Evolutionary conservation across 2,329 filamentous ascomycete genomes (phyloP).

Genomic region (Calonectria naviculata): DNA sequence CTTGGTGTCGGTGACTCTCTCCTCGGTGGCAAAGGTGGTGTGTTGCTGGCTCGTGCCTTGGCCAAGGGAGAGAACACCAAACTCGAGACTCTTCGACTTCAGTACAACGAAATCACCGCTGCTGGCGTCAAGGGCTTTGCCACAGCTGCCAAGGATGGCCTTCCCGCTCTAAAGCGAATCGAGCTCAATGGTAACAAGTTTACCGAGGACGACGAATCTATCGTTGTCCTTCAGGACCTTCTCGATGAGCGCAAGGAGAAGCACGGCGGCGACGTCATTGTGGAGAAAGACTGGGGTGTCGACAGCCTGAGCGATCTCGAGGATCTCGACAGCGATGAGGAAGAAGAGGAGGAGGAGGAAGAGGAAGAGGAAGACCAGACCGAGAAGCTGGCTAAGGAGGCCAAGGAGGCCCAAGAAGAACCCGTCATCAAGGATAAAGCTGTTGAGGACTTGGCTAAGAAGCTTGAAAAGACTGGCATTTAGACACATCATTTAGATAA

Average conservation of each 20-base stretch:
- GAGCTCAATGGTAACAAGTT: conserved; percentile 99
- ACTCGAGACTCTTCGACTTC: conserved; percentile 83
- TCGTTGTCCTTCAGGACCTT: conserved; percentile 75
- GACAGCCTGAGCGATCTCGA: conserved; percentile 90
- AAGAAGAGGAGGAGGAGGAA: conserved; percentile 76
- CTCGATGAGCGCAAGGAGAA: conserved; percentile 84
- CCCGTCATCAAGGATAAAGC: conserved; percentile 80
- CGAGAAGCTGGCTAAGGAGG: conserved; percentile 76
- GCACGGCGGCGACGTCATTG: conserved; percentile 70
- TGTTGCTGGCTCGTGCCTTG: conserved; percentile 79
- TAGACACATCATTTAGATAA: conserved; percentile 47
- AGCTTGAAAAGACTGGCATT: conserved; percentile 77
- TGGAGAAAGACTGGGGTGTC: conserved; percentile 86
- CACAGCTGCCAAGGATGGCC: conserved; percentile 71
- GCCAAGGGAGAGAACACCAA: conserved; percentile 80
- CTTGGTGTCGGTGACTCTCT: conserved; percentile 91
- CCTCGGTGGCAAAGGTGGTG: conserved; percentile 80
- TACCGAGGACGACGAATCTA: conserved; percentile 81
- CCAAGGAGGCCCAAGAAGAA: conserved; percentile 78
- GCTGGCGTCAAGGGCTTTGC: conserved; percentile 79
- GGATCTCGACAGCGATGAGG: conserved; percentile 77
- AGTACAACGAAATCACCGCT: conserved; percentile 94
- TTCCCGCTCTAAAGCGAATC: conserved; percentile 84
- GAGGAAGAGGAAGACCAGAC: conserved; percentile 73
- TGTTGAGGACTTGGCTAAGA: conserved; percentile 83